phyloP scores from a whole-genome alignment of 257 asterid genomes.

The Fraxinus americana region DNA sequence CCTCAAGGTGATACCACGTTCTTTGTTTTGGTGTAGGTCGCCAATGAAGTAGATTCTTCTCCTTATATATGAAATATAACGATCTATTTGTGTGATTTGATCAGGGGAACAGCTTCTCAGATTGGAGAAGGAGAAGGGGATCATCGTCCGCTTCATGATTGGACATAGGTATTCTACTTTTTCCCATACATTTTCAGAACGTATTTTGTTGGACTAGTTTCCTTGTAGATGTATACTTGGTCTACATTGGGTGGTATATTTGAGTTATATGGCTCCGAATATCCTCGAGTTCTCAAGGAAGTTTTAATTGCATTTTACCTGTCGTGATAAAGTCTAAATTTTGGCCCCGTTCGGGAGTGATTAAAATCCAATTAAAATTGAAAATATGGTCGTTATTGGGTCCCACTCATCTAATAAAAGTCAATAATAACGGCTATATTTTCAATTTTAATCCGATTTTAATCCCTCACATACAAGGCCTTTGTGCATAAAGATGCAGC shows the following conservation, averaged over 20 bases:
- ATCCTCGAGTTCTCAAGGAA: neutral
- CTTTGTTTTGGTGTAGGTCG: neutral
- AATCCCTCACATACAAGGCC: too few species aligned
- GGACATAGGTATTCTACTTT: slow-evolving; percentile 45
- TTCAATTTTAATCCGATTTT: too few species aligned
- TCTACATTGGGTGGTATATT: neutral
- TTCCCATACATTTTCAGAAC: neutral
- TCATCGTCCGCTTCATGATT: slow-evolving; percentile 53
- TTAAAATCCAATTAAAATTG: too few species aligned
- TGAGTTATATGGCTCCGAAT: neutral
- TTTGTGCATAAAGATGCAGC: neutral
- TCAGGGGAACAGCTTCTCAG: slow-evolving; percentile 50
- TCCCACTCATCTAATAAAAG: too few species aligned
- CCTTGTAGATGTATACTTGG: neutral
- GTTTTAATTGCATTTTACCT: neutral
- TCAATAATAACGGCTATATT: too few species aligned
- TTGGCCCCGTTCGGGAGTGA: too few species aligned
- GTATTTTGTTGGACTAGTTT: neutral
- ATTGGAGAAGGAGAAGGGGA: slow-evolving; percentile 53
- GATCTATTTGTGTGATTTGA: slow-evolving; percentile 8
- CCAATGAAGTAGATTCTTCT: neutral
- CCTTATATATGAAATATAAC: neutral
- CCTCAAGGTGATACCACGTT: slow-evolving; percentile 43
- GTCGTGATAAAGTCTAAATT: neutral
- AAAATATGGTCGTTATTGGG: too few species aligned